Base-by-base conservation (phyloP, 2,329 filamentous ascomycete genomes). In the Apiospora arundinis region DNA sequence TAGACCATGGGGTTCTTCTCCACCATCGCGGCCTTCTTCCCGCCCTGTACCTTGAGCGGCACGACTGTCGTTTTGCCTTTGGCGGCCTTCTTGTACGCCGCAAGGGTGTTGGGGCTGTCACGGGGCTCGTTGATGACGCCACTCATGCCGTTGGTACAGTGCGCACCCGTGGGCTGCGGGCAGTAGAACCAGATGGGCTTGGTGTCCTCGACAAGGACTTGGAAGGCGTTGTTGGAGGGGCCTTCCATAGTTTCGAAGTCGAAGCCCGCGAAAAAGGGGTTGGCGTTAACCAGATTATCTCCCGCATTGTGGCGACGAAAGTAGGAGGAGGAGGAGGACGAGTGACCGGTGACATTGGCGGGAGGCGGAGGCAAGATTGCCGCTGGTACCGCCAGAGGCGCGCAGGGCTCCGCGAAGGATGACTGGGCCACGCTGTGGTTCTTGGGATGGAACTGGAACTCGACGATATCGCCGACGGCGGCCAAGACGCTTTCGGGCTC, bases 391-490 rank as follows among this genome's bases (percentile, higher is more conserved):
- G 56, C 32, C 8, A 67, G 42, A 21, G 92, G 92, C 40, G 87
- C 80, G 83, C 93, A 95, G 14, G 92, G 92, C 70, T 87, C 82
- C 76, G 92, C 90, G 77, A 95, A 95, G 77, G 86, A 90, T 63
- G 92, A 93, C 84, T 95, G 92, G 14, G 91, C 92, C 72, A 95
- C 90, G 69, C 92, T 95, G 87, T 95, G 93, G 85, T 95, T 95
- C 76, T 86, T 87, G 9, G 84, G 85, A 74, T 85, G 84, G 84
- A 92, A 92, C 80, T 91, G 89, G 85, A 92, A 92, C 82, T 91
- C 89, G 16, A 92, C 85, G 83, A 90, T 87, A 76, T 88, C 85
- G 74, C 93, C 93, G 2, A 85, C 82, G n/a, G 82, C 80, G 46
- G 91, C 92, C 73, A 84, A 85, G 79, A 95, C 80, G 77, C 87